These are phyloP conservation scores for Talaromyces atroroseus DNA, from an alignment of 2,329 filamentous ascomycete species.

Conservation along the genomic window DNA sequence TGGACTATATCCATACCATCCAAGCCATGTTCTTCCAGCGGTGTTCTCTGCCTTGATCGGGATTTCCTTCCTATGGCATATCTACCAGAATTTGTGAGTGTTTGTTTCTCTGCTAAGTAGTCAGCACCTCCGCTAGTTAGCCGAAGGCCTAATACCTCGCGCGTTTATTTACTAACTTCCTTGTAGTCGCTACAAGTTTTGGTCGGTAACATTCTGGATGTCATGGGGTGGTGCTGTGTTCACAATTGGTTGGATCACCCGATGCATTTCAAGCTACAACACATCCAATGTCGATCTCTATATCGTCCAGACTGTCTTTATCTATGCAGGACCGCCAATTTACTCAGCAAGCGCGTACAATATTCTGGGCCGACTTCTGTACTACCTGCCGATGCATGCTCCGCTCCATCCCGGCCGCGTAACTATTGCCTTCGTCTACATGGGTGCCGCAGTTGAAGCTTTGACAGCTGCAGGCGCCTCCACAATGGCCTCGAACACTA, in stretches of 20 bases:
- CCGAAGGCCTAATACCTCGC: neutral
- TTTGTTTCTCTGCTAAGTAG: too few species aligned
- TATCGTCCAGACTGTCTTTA: slow-evolving; percentile 31
- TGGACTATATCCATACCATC: slow-evolving; percentile 23
- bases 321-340: slow-evolving; percentile 31
- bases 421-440: slow-evolving; percentile 32
- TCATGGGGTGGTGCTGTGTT: slow-evolving; percentile 32
- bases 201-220: slow-evolving; percentile 34
- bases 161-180: neutral
- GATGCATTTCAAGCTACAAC: slow-evolving; percentile 25
- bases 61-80: slow-evolving; percentile 25
- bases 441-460: slow-evolving; percentile 30
- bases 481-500: slow-evolving; percentile 18
- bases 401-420: slow-evolving; percentile 32
- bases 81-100: slow-evolving; percentile 31
- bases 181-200: slow-evolving; percentile 26
- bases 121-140: neutral
- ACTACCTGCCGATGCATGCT: slow-evolving; percentile 36
- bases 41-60: slow-evolving; percentile 29
- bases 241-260: slow-evolving; percentile 33
- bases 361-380: slow-evolving; percentile 32
- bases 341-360: slow-evolving; percentile 36
- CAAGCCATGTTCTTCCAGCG: slow-evolving; percentile 28
- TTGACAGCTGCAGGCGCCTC: slow-evolving; percentile 29
- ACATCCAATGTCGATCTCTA: slow-evolving; percentile 26